Evolutionary conservation across 345 rosid species (phyloP), one percentile per base, ranked within the genome.

Genomic region (Rhizophora mangle): DNA sequence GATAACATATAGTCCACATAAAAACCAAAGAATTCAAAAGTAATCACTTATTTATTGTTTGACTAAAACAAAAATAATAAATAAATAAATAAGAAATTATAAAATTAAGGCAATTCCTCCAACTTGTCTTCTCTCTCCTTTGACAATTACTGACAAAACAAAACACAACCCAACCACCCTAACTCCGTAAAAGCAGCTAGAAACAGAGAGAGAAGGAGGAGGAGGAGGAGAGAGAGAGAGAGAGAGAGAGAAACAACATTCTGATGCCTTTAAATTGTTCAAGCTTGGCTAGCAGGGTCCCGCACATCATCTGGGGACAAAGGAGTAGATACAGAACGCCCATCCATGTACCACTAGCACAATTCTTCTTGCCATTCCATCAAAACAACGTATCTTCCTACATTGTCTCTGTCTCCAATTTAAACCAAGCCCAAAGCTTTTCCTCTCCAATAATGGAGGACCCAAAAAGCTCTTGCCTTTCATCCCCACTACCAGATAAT

Each of bases 211-310:
- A 43, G 49, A 43, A 18, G 2, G 46, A 11, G n/a, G n/a, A n/a
- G n/a, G n/a, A n/a, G n/a, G n/a, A n/a, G n/a, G 46, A 6, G n/a
- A 39, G 21, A 27, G 6, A 58, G 56, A 37, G 34, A 1, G 47
- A 29, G 58, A 8, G 36, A 4, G 47, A 67, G 6, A 26, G 55
- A 5, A 16, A 51, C 31, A 15, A 56, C 49, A 34, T 32, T 43
- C 39, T 65, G 49, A 85, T 85, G 88, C 80, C 86, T 80, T 72
- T 80, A 78, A 73, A 76, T 74, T 76, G 77, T 68, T 70, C 82
- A 22, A 69, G 60, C 52, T 64, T 80, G 34, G 68, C 54, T 46
- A 11, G 75, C 60, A 79, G 65, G 74, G 43, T 58, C 64, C 88
- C 88, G 32, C 63, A 6, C 26, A 34, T 65, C 62, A 24, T 62